Conservation (phyloP, 1,284 basidiomycete genomes). For the Calocybe gambosa region DNA sequence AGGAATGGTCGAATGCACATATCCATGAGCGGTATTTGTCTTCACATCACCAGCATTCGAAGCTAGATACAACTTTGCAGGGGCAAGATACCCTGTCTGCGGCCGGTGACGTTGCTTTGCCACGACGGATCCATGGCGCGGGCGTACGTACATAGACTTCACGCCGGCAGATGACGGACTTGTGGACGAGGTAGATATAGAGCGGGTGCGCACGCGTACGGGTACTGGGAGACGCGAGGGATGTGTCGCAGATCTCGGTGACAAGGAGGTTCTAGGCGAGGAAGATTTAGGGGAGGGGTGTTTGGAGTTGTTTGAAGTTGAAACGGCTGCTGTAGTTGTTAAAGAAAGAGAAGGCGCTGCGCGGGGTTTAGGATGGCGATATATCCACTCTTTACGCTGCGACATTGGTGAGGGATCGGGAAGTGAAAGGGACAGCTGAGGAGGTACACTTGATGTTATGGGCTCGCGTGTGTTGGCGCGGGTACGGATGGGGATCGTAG, state of each 20-base stretch:
- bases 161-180: conserved; percentile 1
- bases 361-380: conserved; percentile 35
- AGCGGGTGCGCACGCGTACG: conserved; percentile 8
- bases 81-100: conserved; percentile 16
- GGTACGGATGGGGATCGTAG: conserved; percentile 14
- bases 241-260: not conserved
- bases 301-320: conserved; percentile 7
- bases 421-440: conserved; percentile 16
- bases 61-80: conserved; percentile 5
- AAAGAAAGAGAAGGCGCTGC: conserved; percentile 21
- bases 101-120: conserved; percentile 11
- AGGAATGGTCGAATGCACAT: conserved; percentile 3
- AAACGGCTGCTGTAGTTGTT: conserved; percentile 13
- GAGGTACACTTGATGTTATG: conserved; percentile 17
- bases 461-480: conserved; percentile 2
- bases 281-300: conserved; percentile 5
- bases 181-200: conserved; percentile 2
- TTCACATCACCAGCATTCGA: not conserved
- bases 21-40: not conserved
- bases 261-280: not conserved
- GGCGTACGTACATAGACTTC: not conserved
- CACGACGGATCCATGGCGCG: not conserved
- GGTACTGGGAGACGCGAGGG: conserved; percentile 8
- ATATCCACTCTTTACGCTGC: conserved; percentile 36
- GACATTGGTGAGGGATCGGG: conserved; percentile 9